Evolutionary conservation across 2,329 filamentous ascomycete genomes (phyloP).

Genomic region (Claviceps maximensis): DNA sequence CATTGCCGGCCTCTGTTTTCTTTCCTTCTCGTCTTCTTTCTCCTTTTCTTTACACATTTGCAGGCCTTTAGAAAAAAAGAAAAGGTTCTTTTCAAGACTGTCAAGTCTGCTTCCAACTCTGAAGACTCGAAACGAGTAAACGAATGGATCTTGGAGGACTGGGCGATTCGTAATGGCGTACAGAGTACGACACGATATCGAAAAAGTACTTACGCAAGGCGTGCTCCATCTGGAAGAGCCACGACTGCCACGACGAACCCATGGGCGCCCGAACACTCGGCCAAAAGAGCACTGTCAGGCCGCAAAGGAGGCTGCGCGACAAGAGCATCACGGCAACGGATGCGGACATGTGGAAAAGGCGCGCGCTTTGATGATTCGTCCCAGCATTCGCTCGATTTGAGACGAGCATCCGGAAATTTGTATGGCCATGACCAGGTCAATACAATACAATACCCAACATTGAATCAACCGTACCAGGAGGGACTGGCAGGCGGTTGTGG

Average conservation of each 20-base stretch:
- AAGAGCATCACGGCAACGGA: conserved; percentile 14
- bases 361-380: background rate
- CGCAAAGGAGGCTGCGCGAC: conserved; percentile 22
- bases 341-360: conserved; percentile 11
- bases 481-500: background rate
- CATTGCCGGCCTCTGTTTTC: no score
- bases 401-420: background rate
- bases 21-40: background rate
- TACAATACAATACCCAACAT: background rate
- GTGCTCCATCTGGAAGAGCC: conserved; percentile 7
- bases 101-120: background rate
- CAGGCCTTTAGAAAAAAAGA: conserved; percentile 31
- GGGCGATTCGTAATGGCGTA: conserved; percentile 58
- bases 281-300: conserved; percentile 19
- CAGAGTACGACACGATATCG: conserved; percentile 76
- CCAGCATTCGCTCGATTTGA: background rate
- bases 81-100: conserved; percentile 15
- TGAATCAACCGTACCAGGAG: background rate
- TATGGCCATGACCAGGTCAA: background rate
- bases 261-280: conserved; percentile 14
- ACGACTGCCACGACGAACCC: conserved; percentile 7
- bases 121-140: conserved; percentile 48
- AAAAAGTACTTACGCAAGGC: conserved; percentile 29
- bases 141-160: conserved; percentile 64
- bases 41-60: background rate